These are phyloP conservation scores for Leccinum rimulosum DNA, from an alignment of 768 basidiomycete species.

Conservation along the genomic window DNA sequence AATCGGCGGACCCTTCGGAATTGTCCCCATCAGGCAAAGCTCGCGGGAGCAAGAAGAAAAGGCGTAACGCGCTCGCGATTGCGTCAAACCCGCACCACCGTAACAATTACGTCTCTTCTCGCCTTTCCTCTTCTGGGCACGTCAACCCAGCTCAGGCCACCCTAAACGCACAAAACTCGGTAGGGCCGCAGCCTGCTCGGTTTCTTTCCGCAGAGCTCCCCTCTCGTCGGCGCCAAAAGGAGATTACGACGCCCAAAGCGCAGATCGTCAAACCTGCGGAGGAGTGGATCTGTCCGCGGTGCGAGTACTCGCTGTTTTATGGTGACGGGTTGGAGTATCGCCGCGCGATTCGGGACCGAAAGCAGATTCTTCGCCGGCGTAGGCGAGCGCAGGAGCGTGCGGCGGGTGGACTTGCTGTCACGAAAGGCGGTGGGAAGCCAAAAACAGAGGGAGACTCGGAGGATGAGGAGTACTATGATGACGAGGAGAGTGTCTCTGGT, in stretches of 20 bases:
- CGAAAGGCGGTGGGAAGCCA: slow-evolving; percentile 21
- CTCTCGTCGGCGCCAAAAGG: slow-evolving; percentile 37
- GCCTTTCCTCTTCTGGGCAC: slow-evolving; percentile 55
- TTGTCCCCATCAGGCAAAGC: slow-evolving; percentile 30
- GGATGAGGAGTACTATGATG: slow-evolving; percentile 14
- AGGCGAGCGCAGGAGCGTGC: slow-evolving; percentile 70
- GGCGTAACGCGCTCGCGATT: slow-evolving; percentile 85
- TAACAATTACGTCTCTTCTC: slow-evolving; percentile 88
- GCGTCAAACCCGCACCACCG: slow-evolving; percentile 95
- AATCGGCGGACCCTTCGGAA: slow-evolving; percentile 39
- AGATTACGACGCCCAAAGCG: slow-evolving; percentile 25
- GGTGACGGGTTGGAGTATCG: slow-evolving; percentile 72
- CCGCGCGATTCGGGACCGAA: slow-evolving; percentile 65
- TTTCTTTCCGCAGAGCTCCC: slow-evolving; percentile 72
- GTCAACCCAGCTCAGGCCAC: slow-evolving; percentile 38
- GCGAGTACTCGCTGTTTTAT: slow-evolving; percentile 91
- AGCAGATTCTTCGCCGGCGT: slow-evolving; percentile 72
- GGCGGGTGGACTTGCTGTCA: slow-evolving; percentile 33
- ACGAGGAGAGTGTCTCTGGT: slow-evolving; percentile 9
- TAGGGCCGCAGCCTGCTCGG: slow-evolving; percentile 60
- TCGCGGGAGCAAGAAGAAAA: slow-evolving; percentile 79
- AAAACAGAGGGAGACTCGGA: slow-evolving; percentile 22
- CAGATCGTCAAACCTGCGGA: slow-evolving; percentile 60
- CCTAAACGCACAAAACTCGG: slow-evolving; percentile 43
- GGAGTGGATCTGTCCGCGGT: slow-evolving; percentile 93